phyloP scores from a whole-genome alignment of 768 basidiomycete species.

The Phlebiopsis flavidoalba region DNA sequence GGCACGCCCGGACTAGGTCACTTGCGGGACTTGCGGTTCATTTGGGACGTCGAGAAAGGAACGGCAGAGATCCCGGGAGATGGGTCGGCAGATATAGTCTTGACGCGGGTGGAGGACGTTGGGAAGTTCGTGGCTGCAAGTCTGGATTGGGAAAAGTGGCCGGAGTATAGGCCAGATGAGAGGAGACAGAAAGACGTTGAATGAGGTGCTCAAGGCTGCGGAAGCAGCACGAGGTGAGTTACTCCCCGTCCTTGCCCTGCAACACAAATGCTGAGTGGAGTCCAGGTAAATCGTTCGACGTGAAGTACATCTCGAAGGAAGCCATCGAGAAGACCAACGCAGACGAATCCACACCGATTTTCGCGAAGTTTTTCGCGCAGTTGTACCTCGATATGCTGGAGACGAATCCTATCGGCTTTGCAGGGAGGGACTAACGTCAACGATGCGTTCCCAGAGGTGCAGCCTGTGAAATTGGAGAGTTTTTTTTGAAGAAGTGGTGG shows the following conservation, averaged over 20 bases:
- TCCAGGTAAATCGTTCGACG: neutral
- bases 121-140: constrained; percentile 8
- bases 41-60: constrained; percentile 7
- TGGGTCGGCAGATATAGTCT: neutral
- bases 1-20: constrained; percentile 5
- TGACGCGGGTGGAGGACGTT: constrained; percentile 8
- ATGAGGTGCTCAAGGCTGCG: neutral
- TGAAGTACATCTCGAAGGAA: neutral
- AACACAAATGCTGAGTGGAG: neutral
- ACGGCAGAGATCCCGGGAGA: constrained; percentile 5
- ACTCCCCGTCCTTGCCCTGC: neutral
- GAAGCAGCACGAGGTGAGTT: neutral
- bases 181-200: constrained; percentile 1
- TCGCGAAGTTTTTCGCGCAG: neutral
- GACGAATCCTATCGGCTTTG: neutral
- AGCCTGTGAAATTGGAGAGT: neutral
- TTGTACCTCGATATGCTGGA: neutral
- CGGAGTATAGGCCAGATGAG: constrained; percentile 3
- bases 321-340: neutral
- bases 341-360: neutral
- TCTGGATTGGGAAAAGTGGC: constrained; percentile 4
- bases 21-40: neutral
- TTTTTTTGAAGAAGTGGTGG: neutral
- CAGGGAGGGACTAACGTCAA: neutral
- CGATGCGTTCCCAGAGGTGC: neutral